Base-by-base conservation (phyloP, 371 early-diverging fungal genomes). In the Haplosporangium sp. region DNA sequence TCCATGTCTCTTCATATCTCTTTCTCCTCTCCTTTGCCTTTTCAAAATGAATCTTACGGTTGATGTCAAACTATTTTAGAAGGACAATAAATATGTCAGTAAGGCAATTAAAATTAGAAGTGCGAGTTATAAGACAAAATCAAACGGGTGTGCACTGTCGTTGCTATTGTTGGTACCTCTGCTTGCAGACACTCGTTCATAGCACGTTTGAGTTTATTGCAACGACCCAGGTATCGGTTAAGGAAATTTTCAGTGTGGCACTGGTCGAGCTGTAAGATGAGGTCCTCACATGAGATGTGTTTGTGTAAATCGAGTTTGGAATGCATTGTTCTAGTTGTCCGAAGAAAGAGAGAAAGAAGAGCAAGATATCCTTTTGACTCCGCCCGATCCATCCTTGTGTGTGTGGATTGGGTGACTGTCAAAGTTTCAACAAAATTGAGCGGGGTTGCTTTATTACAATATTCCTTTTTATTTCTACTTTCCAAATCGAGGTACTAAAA, bases 261-360 rank as follows among this genome's bases (percentile, higher is more conserved):
- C n/a, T 69, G 58, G 48, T 77, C 78, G 35, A 77, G 66, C 19
- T 72, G 62, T 20, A 77, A 57, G 57, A 77, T 77, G 58, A 77
- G 53, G 44, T 77, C 78, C 35, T 69, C 78, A 52, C 78, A 77
- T 10, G 69, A 65, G 35, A 77, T 59, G 60, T 77, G 78, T 56
- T 72, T 72, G 60, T 77, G 78, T 19, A 77, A 61, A 69, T 77
- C 78, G 59, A 77, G 78, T 37, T 77, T 77, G 35, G 78, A 72
- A 69, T 77, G 78, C 78, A 77, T 27, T 27, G 27, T 27, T 27
- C 27, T 27, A 27, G 27, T 27, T 76, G 67, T 45, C 2, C 5
- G 34, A 35, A 8, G 60, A 9, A 8, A 6, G 20, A 35, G 59
- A 35, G 34, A n/a, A 27, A n/a, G 10, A 62, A 19, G 37, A 50